These are phyloP conservation scores for Betula pendula DNA, from an alignment of 306 rosid species.

Conservation along the genomic window DNA sequence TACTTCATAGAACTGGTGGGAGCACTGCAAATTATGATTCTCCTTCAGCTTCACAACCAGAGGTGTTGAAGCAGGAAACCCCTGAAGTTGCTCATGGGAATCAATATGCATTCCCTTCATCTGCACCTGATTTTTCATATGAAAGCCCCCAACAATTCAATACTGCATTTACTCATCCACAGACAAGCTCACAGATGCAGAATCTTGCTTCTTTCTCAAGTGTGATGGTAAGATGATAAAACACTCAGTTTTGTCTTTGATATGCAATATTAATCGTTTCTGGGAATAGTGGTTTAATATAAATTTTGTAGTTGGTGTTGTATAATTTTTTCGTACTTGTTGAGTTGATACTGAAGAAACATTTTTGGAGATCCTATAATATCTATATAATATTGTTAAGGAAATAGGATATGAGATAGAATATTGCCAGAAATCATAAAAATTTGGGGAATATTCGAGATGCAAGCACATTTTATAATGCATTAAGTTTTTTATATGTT, in stretches of 20 bases:
- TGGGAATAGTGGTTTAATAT: not conserved
- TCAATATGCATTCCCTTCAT: constrained; percentile 72
- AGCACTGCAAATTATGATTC: constrained; percentile 62
- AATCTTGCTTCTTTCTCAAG: constrained; percentile 72
- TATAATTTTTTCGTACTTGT: not conserved
- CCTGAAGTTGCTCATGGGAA: constrained; percentile 65
- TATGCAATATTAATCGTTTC: constrained; percentile 13
- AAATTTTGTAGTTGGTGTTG: not conserved
- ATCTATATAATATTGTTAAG: not conserved
- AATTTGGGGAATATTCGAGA: not conserved
- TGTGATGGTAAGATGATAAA: constrained; percentile 66
- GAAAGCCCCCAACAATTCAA: constrained; percentile 69
- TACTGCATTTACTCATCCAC: constrained; percentile 63
- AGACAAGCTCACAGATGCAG: constrained; percentile 78
- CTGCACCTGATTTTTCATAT: constrained; percentile 75
- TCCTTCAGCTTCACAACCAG: constrained; percentile 73
- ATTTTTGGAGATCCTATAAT: constrained; percentile 1
- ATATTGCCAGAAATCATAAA: not conserved
- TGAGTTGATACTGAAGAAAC: constrained; percentile 19
- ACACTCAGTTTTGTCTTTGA: constrained; percentile 2
- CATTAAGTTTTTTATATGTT: not conserved
- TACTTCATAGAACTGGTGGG: constrained; percentile 63
- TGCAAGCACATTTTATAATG: not conserved
- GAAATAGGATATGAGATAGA: not conserved
- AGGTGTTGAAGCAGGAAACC: constrained; percentile 70